These are phyloP conservation scores for Cladosporium oxysporum DNA, from an alignment of 2,329 filamentous ascomycete species.

Conservation along the genomic window DNA sequence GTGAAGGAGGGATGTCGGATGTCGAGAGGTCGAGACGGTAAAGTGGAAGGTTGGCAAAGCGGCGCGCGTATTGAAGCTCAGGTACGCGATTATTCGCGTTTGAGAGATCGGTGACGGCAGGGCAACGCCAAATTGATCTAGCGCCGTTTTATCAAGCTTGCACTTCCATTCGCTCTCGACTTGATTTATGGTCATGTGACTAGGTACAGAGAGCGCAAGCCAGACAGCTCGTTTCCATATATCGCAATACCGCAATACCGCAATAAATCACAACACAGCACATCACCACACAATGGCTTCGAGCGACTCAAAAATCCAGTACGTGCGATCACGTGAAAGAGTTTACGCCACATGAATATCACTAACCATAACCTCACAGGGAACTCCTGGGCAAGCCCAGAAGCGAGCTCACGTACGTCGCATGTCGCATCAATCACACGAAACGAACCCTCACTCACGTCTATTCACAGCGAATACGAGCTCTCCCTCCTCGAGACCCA, in stretches of 20 bases:
- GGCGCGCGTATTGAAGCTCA: neutral
- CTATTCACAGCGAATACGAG: constrained; percentile 74
- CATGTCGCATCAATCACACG: constrained; percentile 14
- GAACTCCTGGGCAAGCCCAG: constrained; percentile 88
- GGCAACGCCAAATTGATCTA: neutral
- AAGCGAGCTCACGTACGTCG: constrained; percentile 82
- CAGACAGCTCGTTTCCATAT: neutral
- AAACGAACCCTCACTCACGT: constrained; percentile 26
- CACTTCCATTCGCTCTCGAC: neutral
- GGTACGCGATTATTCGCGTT: constrained; percentile 4
- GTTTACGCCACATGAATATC: constrained; percentile 25
- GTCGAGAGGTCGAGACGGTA: neutral
- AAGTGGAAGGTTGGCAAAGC: constrained; percentile 6
- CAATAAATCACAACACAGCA: neutral
- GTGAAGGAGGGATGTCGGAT: neutral
- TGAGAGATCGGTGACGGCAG: neutral
- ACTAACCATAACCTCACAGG: constrained; percentile 51
- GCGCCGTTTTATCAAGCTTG: neutral
- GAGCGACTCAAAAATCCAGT: constrained; percentile 49
- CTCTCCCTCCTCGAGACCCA: constrained; percentile 79
- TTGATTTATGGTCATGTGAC: neutral
- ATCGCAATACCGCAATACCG: neutral
- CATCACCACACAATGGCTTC: constrained; percentile 30
- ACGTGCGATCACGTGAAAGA: constrained; percentile 22
- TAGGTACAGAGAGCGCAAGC: neutral